Conservation (phyloP, 1,139 yeast genomes). For the Lodderomyces elongisporus region DNA sequence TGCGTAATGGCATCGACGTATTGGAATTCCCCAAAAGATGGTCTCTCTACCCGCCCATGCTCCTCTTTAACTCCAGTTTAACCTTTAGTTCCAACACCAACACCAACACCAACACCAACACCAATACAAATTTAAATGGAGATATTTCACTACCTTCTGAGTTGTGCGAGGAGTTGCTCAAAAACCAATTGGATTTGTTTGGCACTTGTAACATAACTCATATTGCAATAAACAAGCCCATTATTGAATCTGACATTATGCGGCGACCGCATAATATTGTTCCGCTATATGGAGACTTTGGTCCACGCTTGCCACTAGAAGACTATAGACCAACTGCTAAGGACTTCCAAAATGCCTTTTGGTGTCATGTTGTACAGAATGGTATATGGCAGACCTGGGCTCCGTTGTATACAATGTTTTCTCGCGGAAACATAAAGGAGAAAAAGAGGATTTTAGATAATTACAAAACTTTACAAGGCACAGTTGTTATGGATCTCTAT, state of each 20-base stretch:
- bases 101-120: too few species aligned
- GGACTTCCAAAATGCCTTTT: slow-evolving; percentile 53
- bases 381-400: slow-evolving; percentile 81
- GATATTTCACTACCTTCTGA: slow-evolving; percentile 9
- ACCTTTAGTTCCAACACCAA: too few species aligned
- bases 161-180: slow-evolving; percentile 23
- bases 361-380: slow-evolving; percentile 72
- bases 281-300: slow-evolving; percentile 66
- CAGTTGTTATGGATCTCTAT: slow-evolving; percentile 62
- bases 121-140: too few species aligned
- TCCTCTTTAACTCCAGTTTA: slow-evolving; percentile 44
- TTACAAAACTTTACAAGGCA: slow-evolving; percentile 29
- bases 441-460: slow-evolving; percentile 56
- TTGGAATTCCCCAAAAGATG: slow-evolving; percentile 44
- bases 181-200: slow-evolving; percentile 10
- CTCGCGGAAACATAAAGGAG: slow-evolving; percentile 84
- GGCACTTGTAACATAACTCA: slow-evolving; percentile 39
- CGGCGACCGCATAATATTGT: slow-evolving; percentile 57
- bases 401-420: slow-evolving; percentile 81
- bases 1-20: background rate
- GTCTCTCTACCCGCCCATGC: slow-evolving; percentile 64
- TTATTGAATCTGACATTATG: slow-evolving; percentile 50
- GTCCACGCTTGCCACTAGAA: slow-evolving; percentile 35
- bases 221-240: slow-evolving; percentile 69
- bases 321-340: slow-evolving; percentile 30